A percentile compares a stretch with the other conserved stretches of the same genome.
These are phyloP conservation scores for Glutinoglossum americanum DNA, from an alignment of 495 filamentous ascomycete genomes.

Conservation along the genomic window DNA sequence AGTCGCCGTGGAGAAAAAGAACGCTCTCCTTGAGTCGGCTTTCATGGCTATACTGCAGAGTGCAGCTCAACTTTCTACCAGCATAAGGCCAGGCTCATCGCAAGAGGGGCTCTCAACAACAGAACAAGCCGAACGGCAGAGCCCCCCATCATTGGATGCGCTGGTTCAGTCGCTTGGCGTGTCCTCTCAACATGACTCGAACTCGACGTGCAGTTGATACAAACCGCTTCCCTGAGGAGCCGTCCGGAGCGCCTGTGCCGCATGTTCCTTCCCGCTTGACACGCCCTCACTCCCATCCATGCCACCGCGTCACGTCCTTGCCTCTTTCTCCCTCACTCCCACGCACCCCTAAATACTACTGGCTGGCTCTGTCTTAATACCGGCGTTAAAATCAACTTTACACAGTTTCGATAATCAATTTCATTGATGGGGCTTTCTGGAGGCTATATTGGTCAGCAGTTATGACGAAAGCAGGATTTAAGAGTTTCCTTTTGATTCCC, in stretches of 20 bases:
- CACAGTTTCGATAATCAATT: too few relatives aligned
- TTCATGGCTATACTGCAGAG: constrained; percentile 2
- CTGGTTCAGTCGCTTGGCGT: not conserved
- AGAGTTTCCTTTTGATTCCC: too few relatives aligned
- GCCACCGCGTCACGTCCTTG: too few relatives aligned
- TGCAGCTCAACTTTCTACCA: not conserved
- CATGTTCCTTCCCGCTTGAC: too few relatives aligned
- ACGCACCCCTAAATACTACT: too few relatives aligned
- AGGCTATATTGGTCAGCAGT: too few relatives aligned
- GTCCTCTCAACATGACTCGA: not conserved
- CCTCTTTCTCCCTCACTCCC: too few relatives aligned
- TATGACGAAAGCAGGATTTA: too few relatives aligned
- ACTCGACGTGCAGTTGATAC: not conserved
- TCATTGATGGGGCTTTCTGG: too few relatives aligned
- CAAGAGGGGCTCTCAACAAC: not conserved
- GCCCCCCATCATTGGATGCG: not conserved
- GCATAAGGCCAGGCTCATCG: not conserved
- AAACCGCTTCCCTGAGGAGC: not conserved
- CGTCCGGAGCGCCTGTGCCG: not conserved
- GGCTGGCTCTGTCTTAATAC: too few relatives aligned
- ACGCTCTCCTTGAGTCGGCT: constrained; percentile 2
- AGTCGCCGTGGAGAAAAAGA: constrained; percentile 2
- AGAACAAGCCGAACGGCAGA: not conserved
- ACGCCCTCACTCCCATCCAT: too few relatives aligned
- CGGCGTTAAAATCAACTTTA: too few relatives aligned